phyloP scores from a whole-genome alignment of 1,139 yeast genomes.

The Pichia sp. region DNA sequence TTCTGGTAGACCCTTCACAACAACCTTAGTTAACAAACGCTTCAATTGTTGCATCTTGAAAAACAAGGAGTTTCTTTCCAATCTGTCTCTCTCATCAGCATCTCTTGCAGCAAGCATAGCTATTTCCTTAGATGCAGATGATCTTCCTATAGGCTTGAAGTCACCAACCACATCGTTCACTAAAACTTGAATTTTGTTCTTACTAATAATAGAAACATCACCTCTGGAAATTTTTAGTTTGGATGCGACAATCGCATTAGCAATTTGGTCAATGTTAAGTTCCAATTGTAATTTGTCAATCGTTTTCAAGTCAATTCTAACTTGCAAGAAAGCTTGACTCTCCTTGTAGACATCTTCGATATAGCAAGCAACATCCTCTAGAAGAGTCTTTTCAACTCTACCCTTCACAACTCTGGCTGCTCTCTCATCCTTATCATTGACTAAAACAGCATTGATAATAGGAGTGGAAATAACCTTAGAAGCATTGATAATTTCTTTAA shows the following conservation, averaged over 20 bases:
- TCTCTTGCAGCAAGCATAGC: slow-evolving; percentile 31
- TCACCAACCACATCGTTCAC: slow-evolving; percentile 52
- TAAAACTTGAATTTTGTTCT: slow-evolving; percentile 66
- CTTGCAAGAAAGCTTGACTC: slow-evolving; percentile 68
- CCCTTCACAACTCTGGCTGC: slow-evolving; percentile 99
- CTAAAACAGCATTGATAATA: slow-evolving; percentile 88
- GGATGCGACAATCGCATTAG: slow-evolving; percentile 71
- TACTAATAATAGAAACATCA: slow-evolving; percentile 66
- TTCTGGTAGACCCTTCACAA: slow-evolving; percentile 87
- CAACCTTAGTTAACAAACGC: slow-evolving; percentile 77
- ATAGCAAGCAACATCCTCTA: slow-evolving; percentile 80
- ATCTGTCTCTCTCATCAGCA: slow-evolving; percentile 26
- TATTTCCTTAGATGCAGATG: slow-evolving; percentile 39
- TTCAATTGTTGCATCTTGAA: slow-evolving; percentile 87
- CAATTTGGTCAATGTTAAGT: slow-evolving; percentile 77
- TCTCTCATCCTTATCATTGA: slow-evolving; percentile 89
- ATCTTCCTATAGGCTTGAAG: slow-evolving; percentile 28
- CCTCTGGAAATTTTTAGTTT: slow-evolving; percentile 74
- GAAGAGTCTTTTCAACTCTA: slow-evolving; percentile 84
- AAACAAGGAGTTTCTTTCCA: slow-evolving; percentile 41
- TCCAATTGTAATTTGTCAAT: slow-evolving; percentile 89
- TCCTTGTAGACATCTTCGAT: slow-evolving; percentile 92
- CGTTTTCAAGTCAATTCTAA: slow-evolving; percentile 75
- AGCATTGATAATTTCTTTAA: slow-evolving; percentile 93
- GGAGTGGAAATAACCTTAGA: slow-evolving; percentile 95